phyloP scores from a whole-genome alignment of 805 yeast genomes.

The Komagataella kurtzmanii region DNA sequence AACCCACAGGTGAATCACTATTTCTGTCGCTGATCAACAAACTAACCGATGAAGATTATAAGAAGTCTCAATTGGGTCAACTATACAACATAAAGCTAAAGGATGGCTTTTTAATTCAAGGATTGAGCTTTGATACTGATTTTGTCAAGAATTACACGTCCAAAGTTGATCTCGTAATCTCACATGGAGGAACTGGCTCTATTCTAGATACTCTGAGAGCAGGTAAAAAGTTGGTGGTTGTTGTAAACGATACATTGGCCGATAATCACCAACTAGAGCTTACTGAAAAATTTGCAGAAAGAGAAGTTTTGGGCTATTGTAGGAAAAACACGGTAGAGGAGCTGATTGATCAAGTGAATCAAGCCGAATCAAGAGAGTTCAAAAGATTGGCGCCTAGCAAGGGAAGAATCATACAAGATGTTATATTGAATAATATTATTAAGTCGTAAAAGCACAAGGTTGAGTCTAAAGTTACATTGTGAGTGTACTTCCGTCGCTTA shows the following conservation, averaged over 20 bases:
- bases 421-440: constrained; percentile 4
- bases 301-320: constrained; percentile 15
- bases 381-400: constrained; percentile 11
- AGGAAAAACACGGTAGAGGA: constrained; percentile 6
- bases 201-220: constrained; percentile 62
- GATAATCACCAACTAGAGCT: constrained; percentile 79
- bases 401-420: constrained; percentile 8
- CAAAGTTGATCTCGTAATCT: constrained; percentile 46
- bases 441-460: not conserved
- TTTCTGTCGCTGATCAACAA: not conserved
- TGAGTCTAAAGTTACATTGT: not conserved
- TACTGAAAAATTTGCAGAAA: constrained; percentile 36
- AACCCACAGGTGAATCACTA: constrained; percentile 2
- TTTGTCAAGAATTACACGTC: constrained; percentile 26
- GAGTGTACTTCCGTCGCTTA: not conserved
- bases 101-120: constrained; percentile 19
- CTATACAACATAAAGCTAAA: not conserved
- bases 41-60: not conserved
- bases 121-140: constrained; percentile 32
- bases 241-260: constrained; percentile 62
- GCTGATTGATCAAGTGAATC: constrained; percentile 6
- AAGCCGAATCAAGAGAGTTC: constrained; percentile 5
- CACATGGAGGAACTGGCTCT: constrained; percentile 92
- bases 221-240: constrained; percentile 47
- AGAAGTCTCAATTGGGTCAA: not conserved